Evolutionary conservation across 768 basidiomycete species (phyloP).

Genomic region (Mycena latifolia): DNA sequence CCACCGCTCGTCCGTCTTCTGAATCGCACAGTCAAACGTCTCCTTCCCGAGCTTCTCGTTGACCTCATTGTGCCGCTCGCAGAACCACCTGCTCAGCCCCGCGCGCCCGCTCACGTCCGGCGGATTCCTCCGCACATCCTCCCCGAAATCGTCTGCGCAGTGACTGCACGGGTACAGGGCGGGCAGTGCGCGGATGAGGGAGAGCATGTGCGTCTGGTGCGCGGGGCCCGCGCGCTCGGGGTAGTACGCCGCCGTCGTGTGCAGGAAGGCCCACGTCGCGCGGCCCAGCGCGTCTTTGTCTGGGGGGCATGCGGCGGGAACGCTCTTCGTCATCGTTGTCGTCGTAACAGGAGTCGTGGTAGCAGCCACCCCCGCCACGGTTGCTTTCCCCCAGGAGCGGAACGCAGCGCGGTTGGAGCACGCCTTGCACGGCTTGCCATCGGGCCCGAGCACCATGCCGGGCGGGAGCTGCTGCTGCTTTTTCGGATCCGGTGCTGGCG

Average conservation of each 20-base stretch:
- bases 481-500: no score
- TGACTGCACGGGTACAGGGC: slow-evolving; percentile 88
- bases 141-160: slow-evolving; percentile 87
- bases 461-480: no score
- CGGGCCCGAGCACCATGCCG: slow-evolving; percentile 90
- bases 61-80: slow-evolving; percentile 93
- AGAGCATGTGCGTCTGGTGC: slow-evolving; percentile 88
- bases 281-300: slow-evolving; percentile 92
- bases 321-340: slow-evolving; percentile 51
- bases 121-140: slow-evolving; percentile 72
- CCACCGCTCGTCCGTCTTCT: slow-evolving; percentile 90
- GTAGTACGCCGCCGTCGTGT: slow-evolving; percentile 96
- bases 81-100: slow-evolving; percentile 87
- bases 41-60: slow-evolving; percentile 89
- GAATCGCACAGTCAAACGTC: slow-evolving; percentile 75
- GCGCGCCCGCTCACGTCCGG: slow-evolving; percentile 83
- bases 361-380: slow-evolving; percentile 37
- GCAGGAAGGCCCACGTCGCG: slow-evolving; percentile 97
- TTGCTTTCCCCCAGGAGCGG: slow-evolving; percentile 66
- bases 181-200: slow-evolving; percentile 82
- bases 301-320: slow-evolving; percentile 83
- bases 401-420: slow-evolving; percentile 74
- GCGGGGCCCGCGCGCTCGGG: slow-evolving; percentile 81
- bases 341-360: slow-evolving; percentile 47
- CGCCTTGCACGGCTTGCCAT: slow-evolving; percentile 96